Base-by-base conservation (phyloP, 352 stramenopile species). In the Pythium brachiatum region DNA sequence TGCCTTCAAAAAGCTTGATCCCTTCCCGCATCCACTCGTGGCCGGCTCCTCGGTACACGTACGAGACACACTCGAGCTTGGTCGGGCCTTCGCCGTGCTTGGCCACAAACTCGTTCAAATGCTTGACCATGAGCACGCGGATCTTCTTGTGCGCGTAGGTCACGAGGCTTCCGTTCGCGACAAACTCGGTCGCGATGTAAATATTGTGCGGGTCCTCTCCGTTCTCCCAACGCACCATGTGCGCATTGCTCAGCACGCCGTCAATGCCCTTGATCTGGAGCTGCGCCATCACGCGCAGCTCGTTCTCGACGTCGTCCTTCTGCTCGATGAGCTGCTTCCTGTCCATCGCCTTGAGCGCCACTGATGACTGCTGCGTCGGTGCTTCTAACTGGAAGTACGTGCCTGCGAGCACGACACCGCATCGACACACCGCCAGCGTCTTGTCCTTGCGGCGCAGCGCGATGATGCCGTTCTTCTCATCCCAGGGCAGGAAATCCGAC, bases 321-420 rank as follows among this genome's bases (percentile, higher is more conserved):
- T 95, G 83, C 48, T 89, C 27, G 26, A 75, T n/a, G 27, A 95
- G 62, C 60, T 93, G 83, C 1, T 62, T 52, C 26, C 81, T 78
- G 70, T 93, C 83, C 86, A 95, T 93, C 34, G 88, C 73, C 55
- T 95, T 95, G 32, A 95, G 73, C 34, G 86, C 86, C 23, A 93
- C 83, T 20, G 83, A 68, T 0, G 83, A 60, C 57, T 91, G 79
- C 34, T 79, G 64, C 1, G 74, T 79, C 16, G 73, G 70, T 15
- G 71, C 66, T 23, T 86, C 61, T 13, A 83, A 53, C 18, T 75
- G 79, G 51, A 93, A 88, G 72, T 89, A 95, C 9, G 86, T 78
- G 56, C 83, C 83, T 0, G 80, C 79, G n/a, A 93, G 70, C 36
- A 95, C 86, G 41, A 92, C 75, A 39, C 86, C 86, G 55, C 86